Percentiles rank a stretch among this genome's conserved stretches.
phyloP scores from a whole-genome alignment of 805 yeast genomes.

The Metschnikowia rubicola region DNA sequence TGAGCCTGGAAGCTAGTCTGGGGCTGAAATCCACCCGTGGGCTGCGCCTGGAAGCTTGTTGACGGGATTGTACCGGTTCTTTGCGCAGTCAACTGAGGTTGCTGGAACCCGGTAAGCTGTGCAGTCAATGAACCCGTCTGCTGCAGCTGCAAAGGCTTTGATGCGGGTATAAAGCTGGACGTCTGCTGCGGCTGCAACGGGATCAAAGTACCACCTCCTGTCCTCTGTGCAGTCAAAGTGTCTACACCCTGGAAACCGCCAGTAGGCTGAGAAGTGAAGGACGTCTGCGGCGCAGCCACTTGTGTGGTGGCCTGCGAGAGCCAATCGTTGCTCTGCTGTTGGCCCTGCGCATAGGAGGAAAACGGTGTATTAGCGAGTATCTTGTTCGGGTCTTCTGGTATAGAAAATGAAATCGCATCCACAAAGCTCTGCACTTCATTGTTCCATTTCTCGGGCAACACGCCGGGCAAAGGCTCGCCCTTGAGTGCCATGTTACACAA shows the following conservation, averaged over 20 bases:
- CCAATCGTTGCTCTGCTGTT: constrained; percentile 21
- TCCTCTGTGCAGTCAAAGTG: constrained; percentile 27
- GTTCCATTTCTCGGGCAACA: constrained; percentile 65
- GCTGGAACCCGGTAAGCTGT: constrained; percentile 19
- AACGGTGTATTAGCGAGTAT: constrained; percentile 45
- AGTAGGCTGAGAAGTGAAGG: constrained; percentile 40
- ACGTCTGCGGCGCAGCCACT: constrained; percentile 22
- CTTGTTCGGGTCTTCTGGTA: constrained; percentile 54
- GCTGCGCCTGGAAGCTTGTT: constrained; percentile 15
- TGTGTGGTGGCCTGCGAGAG: constrained; percentile 5
- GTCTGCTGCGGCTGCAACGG: constrained; percentile 66
- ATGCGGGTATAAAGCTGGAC: constrained; percentile 53
- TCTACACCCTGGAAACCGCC: constrained; percentile 20
- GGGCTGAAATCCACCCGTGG: constrained; percentile 21
- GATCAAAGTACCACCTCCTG: constrained; percentile 44
- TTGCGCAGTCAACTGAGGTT: constrained; percentile 17
- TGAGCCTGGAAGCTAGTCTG: constrained; percentile 21
- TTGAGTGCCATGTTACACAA: constrained; percentile 73
- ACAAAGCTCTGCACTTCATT: constrained; percentile 88
- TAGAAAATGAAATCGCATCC: constrained; percentile 78
- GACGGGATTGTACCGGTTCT: constrained; percentile 14
- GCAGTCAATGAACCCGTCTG: constrained; percentile 34
- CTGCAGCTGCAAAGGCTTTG: constrained; percentile 24
- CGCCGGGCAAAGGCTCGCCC: constrained; percentile 74
- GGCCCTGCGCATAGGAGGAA: constrained; percentile 23